Base-by-base conservation (phyloP, 140 eudicot species). In the Cichorium intybus region DNA sequence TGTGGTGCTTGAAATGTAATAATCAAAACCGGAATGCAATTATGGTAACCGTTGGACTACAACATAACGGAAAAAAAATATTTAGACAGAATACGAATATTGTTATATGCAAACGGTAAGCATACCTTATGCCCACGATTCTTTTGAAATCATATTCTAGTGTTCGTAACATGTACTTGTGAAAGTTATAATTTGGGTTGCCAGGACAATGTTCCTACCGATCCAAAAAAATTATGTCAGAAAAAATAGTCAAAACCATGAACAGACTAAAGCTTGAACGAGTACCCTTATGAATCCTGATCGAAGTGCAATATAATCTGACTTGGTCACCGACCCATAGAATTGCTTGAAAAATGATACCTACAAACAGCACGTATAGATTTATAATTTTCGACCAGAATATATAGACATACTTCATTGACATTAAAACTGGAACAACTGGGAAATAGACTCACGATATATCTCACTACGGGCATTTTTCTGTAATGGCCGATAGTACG, bases 101-200 rank as follows among this genome's bases (percentile, higher is more conserved):
- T 9, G 1, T 52, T 15, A 2, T 31, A 48, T 45, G 17, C 7
- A 16, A 73, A 35, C 9, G 23, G n/a, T 47, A 23, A 10, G 64
- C 17, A 50, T 77, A 91, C 97, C 95, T 87, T 47, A 92, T 83
- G 57, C 98, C 98, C 8, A 88, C 94, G 53, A 92, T 78, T 73
- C 66, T 84, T 75, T 77, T 92, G 80, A 85, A 92, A 76, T 92
- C 98, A 8, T 72, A 10, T 27, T 83, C 89, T 51, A 92, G 65
- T 16, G 96, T 85, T 65, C 96, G 82, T 65, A 92, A 51, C 82
- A 88, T 75, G 69, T 92, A 92, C 45, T 62, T 79, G 76, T 92
- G 85, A 46, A 92, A 92, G 68, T 88, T 64, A 33, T 68, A 87
- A 7, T 71, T 28, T 12, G 84, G 95, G 43, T 4, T 52, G 16